Percentiles rank a stretch among this genome's conserved stretches.
Evolutionary conservation across 2,329 filamentous ascomycete species (phyloP).

Genomic region (Parastagonospora nodorum): DNA sequence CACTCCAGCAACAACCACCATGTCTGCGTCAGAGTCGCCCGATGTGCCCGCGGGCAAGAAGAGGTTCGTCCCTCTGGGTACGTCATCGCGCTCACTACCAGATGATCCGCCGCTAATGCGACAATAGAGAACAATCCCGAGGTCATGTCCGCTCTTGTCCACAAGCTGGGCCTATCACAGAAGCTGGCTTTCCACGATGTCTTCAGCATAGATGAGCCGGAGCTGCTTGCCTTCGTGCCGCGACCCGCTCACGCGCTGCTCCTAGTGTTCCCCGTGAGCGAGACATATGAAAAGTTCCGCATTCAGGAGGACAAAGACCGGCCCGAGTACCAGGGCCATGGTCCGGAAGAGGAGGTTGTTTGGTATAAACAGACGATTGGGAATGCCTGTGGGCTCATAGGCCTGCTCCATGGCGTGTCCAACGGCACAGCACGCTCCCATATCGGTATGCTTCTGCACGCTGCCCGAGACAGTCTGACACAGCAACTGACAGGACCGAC

Average conservation of each 20-base stretch:
- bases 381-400: constrained; percentile 93
- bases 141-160: constrained; percentile 84
- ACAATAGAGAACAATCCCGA: constrained; percentile 76
- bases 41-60: constrained; percentile 40
- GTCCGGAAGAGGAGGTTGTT: constrained; percentile 73
- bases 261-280: constrained; percentile 86
- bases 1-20: constrained; percentile 15
- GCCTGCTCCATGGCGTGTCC: constrained; percentile 78
- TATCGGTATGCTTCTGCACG: constrained; percentile 30
- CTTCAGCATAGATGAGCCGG: constrained; percentile 84
- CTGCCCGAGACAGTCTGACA: background rate
- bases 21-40: constrained; percentile 36
- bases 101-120: constrained; percentile 13
- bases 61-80: constrained; percentile 47
- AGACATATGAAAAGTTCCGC: constrained; percentile 78
- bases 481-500: constrained; percentile 16
- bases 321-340: constrained; percentile 69
- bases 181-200: constrained; percentile 85
- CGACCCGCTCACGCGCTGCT: constrained; percentile 87
- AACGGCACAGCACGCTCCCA: constrained; percentile 72
- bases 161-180: constrained; percentile 82
- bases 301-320: constrained; percentile 70
- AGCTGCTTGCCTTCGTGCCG: constrained; percentile 83
- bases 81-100: constrained; percentile 3
- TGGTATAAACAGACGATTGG: constrained; percentile 98